Conservation (phyloP, 768 basidiomycete species). For the Podaxis sp. region DNA sequence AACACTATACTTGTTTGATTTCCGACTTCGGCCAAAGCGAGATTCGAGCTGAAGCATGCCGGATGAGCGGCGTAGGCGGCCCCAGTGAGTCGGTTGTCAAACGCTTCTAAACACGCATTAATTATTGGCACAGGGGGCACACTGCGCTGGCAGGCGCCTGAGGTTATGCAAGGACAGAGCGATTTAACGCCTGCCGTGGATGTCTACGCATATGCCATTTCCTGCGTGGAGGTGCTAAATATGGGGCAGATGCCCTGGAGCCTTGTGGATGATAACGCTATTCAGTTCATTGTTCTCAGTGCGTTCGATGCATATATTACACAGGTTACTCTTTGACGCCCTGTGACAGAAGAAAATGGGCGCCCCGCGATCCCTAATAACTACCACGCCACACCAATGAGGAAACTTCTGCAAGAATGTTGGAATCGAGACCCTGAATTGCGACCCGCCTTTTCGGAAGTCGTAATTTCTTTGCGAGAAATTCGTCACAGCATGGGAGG, state of each 20-base stretch:
- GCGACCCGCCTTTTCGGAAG: constrained; percentile 53
- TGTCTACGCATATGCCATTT: constrained; percentile 70
- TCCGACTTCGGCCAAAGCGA: constrained; percentile 85
- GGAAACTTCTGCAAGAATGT: constrained; percentile 49
- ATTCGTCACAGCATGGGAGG: constrained; percentile 36
- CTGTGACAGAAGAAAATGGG: constrained; percentile 41
- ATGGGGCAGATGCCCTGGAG: constrained; percentile 66
- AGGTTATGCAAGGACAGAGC: constrained; percentile 53
- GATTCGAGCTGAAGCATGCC: constrained; percentile 72
- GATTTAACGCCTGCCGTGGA: constrained; percentile 57
- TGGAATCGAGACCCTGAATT: constrained; percentile 55
- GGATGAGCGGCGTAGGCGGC: constrained; percentile 51
- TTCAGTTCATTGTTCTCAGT: constrained; percentile 55
- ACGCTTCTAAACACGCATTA: neutral
- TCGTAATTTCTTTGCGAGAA: constrained; percentile 48
- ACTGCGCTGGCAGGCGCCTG: constrained; percentile 72
- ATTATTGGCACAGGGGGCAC: constrained; percentile 49
- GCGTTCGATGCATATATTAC: constrained; percentile 19
- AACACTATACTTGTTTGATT: constrained; percentile 65
- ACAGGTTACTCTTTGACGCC: constrained; percentile 15
- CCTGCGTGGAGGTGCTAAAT: constrained; percentile 64
- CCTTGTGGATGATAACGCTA: constrained; percentile 47
- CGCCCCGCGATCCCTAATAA: constrained; percentile 51
- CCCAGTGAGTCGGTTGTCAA: constrained; percentile 39
- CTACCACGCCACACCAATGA: constrained; percentile 39